Conservation (phyloP, 345 rosid genomes). For the Hibiscus syriacus region DNA sequence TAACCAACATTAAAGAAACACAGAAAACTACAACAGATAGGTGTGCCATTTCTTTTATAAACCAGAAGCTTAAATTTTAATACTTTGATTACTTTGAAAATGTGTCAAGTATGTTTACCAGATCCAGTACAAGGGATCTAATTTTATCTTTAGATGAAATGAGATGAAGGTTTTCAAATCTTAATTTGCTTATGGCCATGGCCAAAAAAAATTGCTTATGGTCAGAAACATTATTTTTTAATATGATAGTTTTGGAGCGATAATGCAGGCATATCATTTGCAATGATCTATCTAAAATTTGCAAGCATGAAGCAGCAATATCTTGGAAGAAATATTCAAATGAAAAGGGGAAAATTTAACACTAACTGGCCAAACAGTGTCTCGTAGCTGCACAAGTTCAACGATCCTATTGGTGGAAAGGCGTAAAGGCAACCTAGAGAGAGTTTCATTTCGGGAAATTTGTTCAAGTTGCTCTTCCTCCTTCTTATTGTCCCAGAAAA, state of each 20-base stretch:
- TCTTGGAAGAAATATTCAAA: background rate
- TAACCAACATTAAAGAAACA: background rate
- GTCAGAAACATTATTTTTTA: background rate
- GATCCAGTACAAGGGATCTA: background rate
- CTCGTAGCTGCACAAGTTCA: slow-evolving; percentile 93
- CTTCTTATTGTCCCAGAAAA: slow-evolving; percentile 89
- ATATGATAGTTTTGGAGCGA: background rate
- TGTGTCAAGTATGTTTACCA: background rate
- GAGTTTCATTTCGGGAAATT: slow-evolving; percentile 79
- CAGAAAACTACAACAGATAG: background rate
- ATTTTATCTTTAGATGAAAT: background rate
- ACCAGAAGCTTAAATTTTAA: background rate
- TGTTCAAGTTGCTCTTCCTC: slow-evolving; percentile 95
- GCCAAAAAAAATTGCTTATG: background rate
- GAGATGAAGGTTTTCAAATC: background rate
- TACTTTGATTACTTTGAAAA: background rate
- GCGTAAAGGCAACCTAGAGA: slow-evolving; percentile 85
- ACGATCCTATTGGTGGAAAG: slow-evolving; percentile 87
- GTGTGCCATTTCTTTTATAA: background rate
- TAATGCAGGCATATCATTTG: background rate
- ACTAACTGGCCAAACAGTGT: slow-evolving; percentile 89
- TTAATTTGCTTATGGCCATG: background rate
- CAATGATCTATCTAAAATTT: background rate
- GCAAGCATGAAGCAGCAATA: slow-evolving; percentile 3
- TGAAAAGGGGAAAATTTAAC: background rate